phyloP scores from a whole-genome alignment of 2,329 filamentous ascomycete species.

The Colletotrichum sp. region DNA sequence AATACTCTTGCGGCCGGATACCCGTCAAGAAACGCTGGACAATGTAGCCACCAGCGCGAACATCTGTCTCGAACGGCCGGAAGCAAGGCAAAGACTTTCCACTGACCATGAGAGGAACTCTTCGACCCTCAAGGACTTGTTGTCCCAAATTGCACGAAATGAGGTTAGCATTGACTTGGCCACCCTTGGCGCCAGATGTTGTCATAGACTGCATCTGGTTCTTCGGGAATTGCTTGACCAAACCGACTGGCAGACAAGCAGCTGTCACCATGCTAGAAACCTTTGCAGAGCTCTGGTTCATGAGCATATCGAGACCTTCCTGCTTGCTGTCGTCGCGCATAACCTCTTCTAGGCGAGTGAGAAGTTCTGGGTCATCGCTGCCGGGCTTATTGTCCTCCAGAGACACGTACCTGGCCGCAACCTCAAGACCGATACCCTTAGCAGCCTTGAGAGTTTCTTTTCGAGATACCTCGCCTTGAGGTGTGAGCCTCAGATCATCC shows the following conservation, averaged over 20 bases:
- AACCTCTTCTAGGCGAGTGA: conserved; percentile 84
- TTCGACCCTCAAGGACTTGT: conserved; percentile 91
- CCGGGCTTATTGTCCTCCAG: conserved; percentile 68
- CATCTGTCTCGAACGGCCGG: conserved; percentile 85
- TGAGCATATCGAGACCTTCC: conserved; percentile 85
- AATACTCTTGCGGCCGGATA: conserved; percentile 96
- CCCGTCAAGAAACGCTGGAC: conserved; percentile 97
- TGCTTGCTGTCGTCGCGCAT: conserved; percentile 91
- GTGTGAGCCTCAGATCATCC: conserved; percentile 88
- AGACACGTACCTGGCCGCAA: conserved; percentile 88
- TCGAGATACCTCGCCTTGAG: conserved; percentile 75
- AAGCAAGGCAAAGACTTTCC: conserved; percentile 96
- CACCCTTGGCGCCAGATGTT: conserved; percentile 92
- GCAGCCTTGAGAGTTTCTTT: conserved; percentile 72
- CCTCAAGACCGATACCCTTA: conserved; percentile 72
- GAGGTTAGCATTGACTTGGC: conserved; percentile 90
- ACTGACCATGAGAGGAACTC: conserved; percentile 97
- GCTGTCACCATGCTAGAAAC: conserved; percentile 82
- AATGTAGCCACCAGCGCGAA: conserved; percentile 91
- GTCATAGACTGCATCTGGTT: conserved; percentile 99
- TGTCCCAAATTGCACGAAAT: conserved; percentile 98
- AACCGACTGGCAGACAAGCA: conserved; percentile 78
- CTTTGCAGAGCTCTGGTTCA: conserved; percentile 71
- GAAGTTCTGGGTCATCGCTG: conserved; percentile 73
- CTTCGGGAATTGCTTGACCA: conserved; percentile 90